A percentile compares a stretch with the other conserved stretches of the same genome.
Evolutionary conservation across 768 basidiomycete species (phyloP).

Genomic region (Lanmaoa rubissima): DNA sequence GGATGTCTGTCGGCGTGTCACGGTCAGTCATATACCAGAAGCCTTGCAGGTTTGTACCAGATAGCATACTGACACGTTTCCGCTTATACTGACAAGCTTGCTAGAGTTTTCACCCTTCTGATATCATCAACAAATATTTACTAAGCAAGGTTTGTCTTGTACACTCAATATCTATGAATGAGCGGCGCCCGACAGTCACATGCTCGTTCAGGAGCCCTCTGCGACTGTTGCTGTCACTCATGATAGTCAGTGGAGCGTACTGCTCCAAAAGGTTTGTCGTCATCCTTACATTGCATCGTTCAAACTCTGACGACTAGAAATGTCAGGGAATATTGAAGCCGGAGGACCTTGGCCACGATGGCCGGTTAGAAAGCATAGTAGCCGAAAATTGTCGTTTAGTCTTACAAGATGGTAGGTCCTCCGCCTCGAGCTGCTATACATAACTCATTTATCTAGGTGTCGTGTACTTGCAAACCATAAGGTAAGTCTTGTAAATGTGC

Average conservation of each 20-base stretch:
- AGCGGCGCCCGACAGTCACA: neutral
- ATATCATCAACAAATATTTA: constrained; percentile 12
- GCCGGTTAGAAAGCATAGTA: neutral
- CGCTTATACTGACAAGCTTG: neutral
- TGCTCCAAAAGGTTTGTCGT: constrained; percentile 2
- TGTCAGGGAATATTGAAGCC: neutral
- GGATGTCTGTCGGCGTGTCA: neutral
- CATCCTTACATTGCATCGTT: neutral
- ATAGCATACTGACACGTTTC: neutral
- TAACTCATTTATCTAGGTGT: neutral
- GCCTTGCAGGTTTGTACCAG: neutral
- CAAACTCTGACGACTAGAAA: neutral
- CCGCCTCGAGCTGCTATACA: neutral
- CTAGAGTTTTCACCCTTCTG: constrained; percentile 12
- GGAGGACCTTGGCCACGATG: neutral
- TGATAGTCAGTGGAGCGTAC: constrained; percentile 8
- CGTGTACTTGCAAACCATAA: neutral
- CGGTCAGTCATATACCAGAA: constrained; percentile 1
- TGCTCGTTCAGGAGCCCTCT: neutral
- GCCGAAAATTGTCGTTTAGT: neutral
- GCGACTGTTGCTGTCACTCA: constrained; percentile 6
- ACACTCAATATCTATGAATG: neutral
- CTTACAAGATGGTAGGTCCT: neutral
- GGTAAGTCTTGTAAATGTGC: neutral
- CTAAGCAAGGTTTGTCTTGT: neutral